phyloP scores from a whole-genome alignment of 768 basidiomycete genomes.

The Paxillus ammoniavirescens region DNA sequence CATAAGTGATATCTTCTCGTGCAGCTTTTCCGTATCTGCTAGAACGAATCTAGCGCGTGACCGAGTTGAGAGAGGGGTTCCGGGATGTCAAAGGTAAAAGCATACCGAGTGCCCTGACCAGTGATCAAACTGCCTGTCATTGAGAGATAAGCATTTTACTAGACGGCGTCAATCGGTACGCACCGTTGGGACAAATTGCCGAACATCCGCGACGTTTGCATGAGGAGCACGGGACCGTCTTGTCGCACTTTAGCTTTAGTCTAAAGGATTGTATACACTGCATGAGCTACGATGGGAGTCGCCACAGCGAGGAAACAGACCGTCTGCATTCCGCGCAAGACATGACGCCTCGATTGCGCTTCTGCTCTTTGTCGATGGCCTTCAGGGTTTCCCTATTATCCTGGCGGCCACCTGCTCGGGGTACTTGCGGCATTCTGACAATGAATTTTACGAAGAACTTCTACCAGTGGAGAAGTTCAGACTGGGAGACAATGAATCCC shows the following conservation, averaged over 20 bases:
- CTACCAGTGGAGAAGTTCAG: background rate
- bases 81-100: background rate
- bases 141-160: background rate
- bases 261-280: constrained; percentile 29
- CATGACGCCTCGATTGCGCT: constrained; percentile 54
- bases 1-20: constrained; percentile 66
- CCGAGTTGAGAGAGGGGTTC: background rate
- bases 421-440: constrained; percentile 46
- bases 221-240: constrained; percentile 54
- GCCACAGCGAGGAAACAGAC: constrained; percentile 30
- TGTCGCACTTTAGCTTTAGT: constrained; percentile 74
- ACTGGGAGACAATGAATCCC: too few relatives aligned
- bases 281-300: background rate
- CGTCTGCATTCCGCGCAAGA: constrained; percentile 64
- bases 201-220: constrained; percentile 75
- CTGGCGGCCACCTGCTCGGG: constrained; percentile 43
- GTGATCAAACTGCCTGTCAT: constrained; percentile 59
- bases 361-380: constrained; percentile 64
- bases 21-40: constrained; percentile 68
- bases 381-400: constrained; percentile 39
- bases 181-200: constrained; percentile 73
- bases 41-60: constrained; percentile 54
- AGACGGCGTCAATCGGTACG: background rate
- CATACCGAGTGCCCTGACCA: constrained; percentile 74
- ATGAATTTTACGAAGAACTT: background rate